Evolutionary conservation across 352 stramenopile species (phyloP).

Genomic region (Pythium plurisporium): DNA sequence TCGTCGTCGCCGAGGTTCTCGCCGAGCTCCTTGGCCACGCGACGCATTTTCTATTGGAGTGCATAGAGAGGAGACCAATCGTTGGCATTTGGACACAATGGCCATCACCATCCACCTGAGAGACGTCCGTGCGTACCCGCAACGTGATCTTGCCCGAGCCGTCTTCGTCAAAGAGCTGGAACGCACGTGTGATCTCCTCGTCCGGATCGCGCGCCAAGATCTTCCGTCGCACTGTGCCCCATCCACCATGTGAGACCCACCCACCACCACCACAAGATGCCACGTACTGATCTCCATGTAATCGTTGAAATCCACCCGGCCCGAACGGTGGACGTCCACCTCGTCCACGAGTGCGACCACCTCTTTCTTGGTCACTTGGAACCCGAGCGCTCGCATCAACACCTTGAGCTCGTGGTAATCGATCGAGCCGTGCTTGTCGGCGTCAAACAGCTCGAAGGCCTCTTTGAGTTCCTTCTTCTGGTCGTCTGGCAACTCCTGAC

Average conservation of each 20-base stretch:
- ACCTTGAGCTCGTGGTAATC: constrained; percentile 94
- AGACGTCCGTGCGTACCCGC: no score
- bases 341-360: constrained; percentile 88
- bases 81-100: no score
- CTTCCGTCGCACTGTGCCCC: constrained; percentile 61
- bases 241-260: background rate
- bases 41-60: constrained; percentile 89
- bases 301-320: constrained; percentile 85
- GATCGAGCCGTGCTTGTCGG: constrained; percentile 85
- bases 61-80: no score
- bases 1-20: constrained; percentile 92
- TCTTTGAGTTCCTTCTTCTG: constrained; percentile 90
- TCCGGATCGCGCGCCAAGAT: constrained; percentile 85
- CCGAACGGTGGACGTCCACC: constrained; percentile 81
- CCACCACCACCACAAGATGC: no score
- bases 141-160: constrained; percentile 83
- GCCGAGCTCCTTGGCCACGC: constrained; percentile 89
- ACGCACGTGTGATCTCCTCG: constrained; percentile 92
- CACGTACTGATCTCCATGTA: constrained; percentile 92
- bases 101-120: no score
- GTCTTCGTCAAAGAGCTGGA: constrained; percentile 94
- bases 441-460: constrained; percentile 93
- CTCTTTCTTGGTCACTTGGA: constrained; percentile 88
- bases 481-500: constrained; percentile 73
- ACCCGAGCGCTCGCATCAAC: constrained; percentile 91